Evolutionary conservation across 306 rosid genomes (phyloP).

Genomic region (Ormosia emarginata): DNA sequence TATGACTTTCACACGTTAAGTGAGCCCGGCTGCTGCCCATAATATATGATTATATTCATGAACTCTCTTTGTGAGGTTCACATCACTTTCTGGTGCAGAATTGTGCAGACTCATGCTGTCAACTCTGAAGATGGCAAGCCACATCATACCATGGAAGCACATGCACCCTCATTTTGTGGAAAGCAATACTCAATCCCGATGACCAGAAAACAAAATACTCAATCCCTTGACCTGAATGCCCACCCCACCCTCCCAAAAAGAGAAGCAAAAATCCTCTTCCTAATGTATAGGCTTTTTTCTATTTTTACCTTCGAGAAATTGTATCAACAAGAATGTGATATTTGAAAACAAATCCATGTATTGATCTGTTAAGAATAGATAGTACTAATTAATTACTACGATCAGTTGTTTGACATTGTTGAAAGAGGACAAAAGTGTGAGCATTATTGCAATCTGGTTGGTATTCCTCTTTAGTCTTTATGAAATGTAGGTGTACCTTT

Average conservation of each 20-base stretch:
- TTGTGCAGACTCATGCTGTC: conserved; percentile 31
- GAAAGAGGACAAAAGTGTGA: conserved; percentile 28
- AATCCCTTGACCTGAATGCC: conserved; percentile 1
- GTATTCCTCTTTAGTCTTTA: conserved; percentile 20
- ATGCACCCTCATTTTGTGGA: conserved; percentile 38
- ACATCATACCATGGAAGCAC: conserved; percentile 43
- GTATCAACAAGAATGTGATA: background rate
- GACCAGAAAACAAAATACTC: background rate
- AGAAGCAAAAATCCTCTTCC: background rate
- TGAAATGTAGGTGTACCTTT: conserved; percentile 23
- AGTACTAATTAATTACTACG: background rate
- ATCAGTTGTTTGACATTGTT: conserved; percentile 10
- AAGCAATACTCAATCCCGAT: background rate
- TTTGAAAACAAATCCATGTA: background rate
- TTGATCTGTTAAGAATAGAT: background rate
- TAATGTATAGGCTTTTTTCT: background rate
- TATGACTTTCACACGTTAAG: conserved; percentile 38
- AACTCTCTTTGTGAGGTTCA: conserved; percentile 42
- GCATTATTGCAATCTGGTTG: conserved; percentile 29
- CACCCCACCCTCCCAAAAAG: background rate
- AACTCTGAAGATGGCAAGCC: conserved; percentile 44
- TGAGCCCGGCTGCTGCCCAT: conserved; percentile 48
- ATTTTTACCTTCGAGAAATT: background rate
- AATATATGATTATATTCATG: conserved; percentile 45
- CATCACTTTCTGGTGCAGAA: conserved; percentile 43